Percentiles rank a stretch among this genome's conserved stretches.
phyloP scores from a whole-genome alignment of 768 basidiomycete species.

The Amyloporia xantha region DNA sequence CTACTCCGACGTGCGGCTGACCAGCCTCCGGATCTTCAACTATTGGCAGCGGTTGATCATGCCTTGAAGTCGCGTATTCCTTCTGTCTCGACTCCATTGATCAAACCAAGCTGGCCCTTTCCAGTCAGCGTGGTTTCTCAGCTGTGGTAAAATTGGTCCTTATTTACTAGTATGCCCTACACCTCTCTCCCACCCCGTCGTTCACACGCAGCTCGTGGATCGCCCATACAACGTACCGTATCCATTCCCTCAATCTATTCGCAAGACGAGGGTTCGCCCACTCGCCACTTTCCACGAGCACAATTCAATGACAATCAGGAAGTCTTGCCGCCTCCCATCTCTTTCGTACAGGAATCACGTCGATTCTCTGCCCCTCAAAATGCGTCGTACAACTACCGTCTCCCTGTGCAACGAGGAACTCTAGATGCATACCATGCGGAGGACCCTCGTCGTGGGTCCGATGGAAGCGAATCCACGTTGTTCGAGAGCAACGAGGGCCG shows the following conservation, averaged over 20 bases:
- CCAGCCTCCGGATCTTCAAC: too few relatives aligned
- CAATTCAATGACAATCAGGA: constrained; percentile 10
- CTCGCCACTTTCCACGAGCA: constrained; percentile 4
- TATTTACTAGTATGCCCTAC: too few relatives aligned
- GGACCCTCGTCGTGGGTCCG: background rate
- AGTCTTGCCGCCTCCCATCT: background rate
- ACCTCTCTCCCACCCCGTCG: constrained; percentile 13
- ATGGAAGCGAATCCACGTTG: constrained; percentile 30
- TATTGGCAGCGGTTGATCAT: too few relatives aligned
- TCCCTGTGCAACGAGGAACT: background rate
- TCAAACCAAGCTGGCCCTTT: too few relatives aligned
- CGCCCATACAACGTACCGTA: too few relatives aligned
- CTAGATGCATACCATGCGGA: background rate
- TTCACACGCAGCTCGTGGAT: background rate
- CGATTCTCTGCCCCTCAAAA: background rate
- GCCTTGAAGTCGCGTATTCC: too few relatives aligned
- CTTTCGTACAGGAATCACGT: background rate
- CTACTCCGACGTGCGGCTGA: too few relatives aligned
- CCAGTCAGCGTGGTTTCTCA: too few relatives aligned
- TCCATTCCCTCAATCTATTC: background rate
- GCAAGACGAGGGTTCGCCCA: background rate
- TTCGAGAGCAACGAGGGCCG: constrained; percentile 11
- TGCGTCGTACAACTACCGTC: background rate
- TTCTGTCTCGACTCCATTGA: too few relatives aligned
- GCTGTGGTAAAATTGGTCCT: too few relatives aligned